Conservation (phyloP, 2,329 filamentous ascomycete species). For the Didymella sp. region DNA sequence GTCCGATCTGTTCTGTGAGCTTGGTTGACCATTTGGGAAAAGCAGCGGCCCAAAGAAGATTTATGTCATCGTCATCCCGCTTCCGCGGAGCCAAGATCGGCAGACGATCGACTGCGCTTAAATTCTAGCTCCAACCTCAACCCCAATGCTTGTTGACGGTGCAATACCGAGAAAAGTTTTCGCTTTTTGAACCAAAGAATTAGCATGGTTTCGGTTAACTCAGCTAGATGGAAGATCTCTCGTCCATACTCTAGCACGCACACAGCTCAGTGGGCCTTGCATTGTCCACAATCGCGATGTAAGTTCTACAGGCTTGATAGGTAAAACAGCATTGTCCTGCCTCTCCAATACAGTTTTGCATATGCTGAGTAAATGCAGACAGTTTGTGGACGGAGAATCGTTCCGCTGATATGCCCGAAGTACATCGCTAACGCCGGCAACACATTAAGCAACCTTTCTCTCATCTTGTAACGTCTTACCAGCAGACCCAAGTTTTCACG, state of each 20-base stretch:
- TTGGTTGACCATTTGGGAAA: background rate
- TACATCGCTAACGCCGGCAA: background rate
- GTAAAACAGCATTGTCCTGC: background rate
- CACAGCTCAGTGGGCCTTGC: background rate
- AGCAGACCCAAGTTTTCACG: background rate
- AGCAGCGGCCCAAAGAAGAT: slow-evolving; percentile 7
- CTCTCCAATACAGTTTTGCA: background rate
- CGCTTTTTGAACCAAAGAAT: background rate
- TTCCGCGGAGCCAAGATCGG: background rate
- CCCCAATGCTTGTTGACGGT: background rate
- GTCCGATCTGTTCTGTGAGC: background rate
- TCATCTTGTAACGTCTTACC: too few relatives aligned
- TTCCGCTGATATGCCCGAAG: background rate
- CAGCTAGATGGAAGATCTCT: background rate
- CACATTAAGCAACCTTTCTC: background rate
- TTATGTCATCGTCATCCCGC: slow-evolving; percentile 7
- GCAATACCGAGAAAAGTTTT: background rate
- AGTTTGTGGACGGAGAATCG: background rate
- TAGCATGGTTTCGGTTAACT: background rate
- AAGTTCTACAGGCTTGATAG: background rate
- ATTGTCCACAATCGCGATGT: background rate
- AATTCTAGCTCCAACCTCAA: background rate
- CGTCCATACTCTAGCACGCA: background rate
- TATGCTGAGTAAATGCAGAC: background rate
- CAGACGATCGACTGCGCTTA: background rate